Evolutionary conservation across 2,329 filamentous ascomycete genomes (phyloP), one percentile per base, ranked within the genome.

Genomic region (Diplocarpon mali): DNA sequence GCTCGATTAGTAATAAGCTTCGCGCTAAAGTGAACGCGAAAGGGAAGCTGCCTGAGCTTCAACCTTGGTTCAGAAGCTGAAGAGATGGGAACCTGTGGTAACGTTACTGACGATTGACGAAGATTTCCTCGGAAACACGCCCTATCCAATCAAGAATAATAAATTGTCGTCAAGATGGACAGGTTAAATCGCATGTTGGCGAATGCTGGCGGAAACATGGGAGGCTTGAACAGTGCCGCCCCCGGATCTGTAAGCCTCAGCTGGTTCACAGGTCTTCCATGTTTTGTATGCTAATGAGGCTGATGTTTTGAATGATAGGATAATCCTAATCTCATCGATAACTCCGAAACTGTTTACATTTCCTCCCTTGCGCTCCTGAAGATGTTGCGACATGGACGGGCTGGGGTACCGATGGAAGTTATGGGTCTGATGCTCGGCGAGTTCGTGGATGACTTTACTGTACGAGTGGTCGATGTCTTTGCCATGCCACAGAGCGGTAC

Each of bases 371-470:
- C 92, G 42, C 76, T 98, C 42, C 75, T 98, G 59, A 98, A 98
- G 76, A 98, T 98, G 92, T 75, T 98, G 66, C 83, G 92, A 64
- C 92, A 98, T 68, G 92, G 92, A 53, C 84, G 92, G 56, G 92
- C 92, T 34, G 92, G 92, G 71, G 92, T 98, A 54, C 92, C 92
- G 15, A 98, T 98, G 92, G 92, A 98, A 73, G 92, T 98, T 65
- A 98, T 98, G 92, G 92, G 92, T 51, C 72, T 98, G 64, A 98
- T 98, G 92, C 69, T 96, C 60, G 92, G 92, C 65, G 92, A 96
- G 66, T 96, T 98, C 58, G 90, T 98, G 48, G 92, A 98, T 62
- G 92, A 96, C 69, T 98, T 95, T 69, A 98, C 92, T 48, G 92
- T 98, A 51, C 83, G 90, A 56, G 92, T 98, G 12, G 90, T 96